Percentiles rank a stretch among this genome's conserved stretches.
These are phyloP conservation scores for Ceriops tagal DNA, from an alignment of 345 rosid genomes.

Conservation along the genomic window DNA sequence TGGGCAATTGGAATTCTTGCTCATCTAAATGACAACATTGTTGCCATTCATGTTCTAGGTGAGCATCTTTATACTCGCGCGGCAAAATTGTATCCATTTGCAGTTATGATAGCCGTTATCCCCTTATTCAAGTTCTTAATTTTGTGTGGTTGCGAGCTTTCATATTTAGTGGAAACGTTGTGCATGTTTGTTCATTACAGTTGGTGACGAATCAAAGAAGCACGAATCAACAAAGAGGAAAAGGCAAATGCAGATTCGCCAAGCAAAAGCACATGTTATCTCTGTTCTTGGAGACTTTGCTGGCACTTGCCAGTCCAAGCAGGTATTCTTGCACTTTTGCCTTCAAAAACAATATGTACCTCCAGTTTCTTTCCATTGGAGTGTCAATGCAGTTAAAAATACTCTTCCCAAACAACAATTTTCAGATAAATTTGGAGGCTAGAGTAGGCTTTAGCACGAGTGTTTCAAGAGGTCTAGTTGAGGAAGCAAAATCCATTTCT, in stretches of 20 bases:
- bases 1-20: conserved; percentile 86
- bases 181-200: conserved; percentile 24
- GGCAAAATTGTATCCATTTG: no score
- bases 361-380: neutral
- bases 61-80: conserved; percentile 8
- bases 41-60: conserved; percentile 81
- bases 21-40: conserved; percentile 59
- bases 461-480: conserved; percentile 52
- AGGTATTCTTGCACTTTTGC: conserved; percentile 30
- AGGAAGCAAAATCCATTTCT: conserved; percentile 70
- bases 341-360: neutral
- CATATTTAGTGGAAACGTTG: neutral
- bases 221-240: conserved; percentile 28
- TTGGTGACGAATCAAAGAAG: conserved; percentile 50
- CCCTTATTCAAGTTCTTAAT: no score
- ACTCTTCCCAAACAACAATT: neutral
- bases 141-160: no score
- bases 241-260: conserved; percentile 49
- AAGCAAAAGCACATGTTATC: conserved; percentile 74
- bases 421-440: conserved; percentile 83
- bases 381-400: no score
- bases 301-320: conserved; percentile 50
- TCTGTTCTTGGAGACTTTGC: conserved; percentile 80
- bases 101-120: no score
- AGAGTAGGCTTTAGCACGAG: conserved; percentile 65